A percentile compares a stretch with the other conserved stretches of the same genome.
Evolutionary conservation across 371 early-diverging fungal genomes (phyloP).

Genomic region (Rhizopus delemar): DNA sequence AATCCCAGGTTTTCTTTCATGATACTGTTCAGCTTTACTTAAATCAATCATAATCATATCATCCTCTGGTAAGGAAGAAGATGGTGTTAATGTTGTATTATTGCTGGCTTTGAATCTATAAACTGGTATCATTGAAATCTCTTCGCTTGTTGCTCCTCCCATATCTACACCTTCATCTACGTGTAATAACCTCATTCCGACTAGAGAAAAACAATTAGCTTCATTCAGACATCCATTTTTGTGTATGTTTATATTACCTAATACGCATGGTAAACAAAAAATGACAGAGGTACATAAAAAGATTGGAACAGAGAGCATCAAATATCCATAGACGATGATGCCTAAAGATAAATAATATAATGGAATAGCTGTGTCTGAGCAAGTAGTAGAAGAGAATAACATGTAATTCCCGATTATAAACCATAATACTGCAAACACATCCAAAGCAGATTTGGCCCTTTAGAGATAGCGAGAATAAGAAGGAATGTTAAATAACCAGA

Average conservation of each 20-base stretch:
- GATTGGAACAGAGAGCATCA: constrained; percentile 66
- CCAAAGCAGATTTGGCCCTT: constrained; percentile 57
- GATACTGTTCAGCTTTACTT: constrained; percentile 14
- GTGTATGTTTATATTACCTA: constrained; percentile 32
- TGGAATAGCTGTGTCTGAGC: constrained; percentile 55
- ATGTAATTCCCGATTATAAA: constrained; percentile 76
- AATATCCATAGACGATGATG: constrained; percentile 67
- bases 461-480: neutral
- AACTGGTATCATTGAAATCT: constrained; percentile 59
- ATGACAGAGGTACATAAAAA: constrained; percentile 64
- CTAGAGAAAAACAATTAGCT: constrained; percentile 14
- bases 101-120: constrained; percentile 38
- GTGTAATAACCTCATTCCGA: constrained; percentile 61
- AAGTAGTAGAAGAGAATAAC: constrained; percentile 58
- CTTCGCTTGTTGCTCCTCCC: constrained; percentile 63
- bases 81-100: neutral
- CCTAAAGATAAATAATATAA: constrained; percentile 62
- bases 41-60: constrained; percentile 21
- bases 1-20: constrained; percentile 12
- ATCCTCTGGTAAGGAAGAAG: constrained; percentile 4
- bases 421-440: constrained; percentile 64
- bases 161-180: constrained; percentile 59
- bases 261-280: constrained; percentile 67
- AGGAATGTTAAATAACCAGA: neutral
- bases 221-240: neutral